phyloP scores from a whole-genome alignment of 192 early-diverging fungal genomes.

The Coemansia sp. region DNA sequence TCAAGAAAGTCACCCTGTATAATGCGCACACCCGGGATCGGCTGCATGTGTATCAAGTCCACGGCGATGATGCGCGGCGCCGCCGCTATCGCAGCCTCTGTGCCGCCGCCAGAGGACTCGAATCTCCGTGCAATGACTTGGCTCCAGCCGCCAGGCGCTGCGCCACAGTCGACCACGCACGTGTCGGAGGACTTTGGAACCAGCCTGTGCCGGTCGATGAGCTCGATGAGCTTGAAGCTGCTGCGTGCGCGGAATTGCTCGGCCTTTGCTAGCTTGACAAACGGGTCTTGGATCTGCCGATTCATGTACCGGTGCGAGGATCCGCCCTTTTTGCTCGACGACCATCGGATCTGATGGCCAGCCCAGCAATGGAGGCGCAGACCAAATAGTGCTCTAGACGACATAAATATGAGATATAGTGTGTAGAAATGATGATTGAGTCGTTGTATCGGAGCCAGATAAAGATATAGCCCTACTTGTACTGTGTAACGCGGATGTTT shows the following conservation, averaged over 20 bases:
- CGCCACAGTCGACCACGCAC: conserved; percentile 68
- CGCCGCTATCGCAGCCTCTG: too few relatives aligned
- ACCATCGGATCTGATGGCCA: not conserved
- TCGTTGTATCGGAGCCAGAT: too few relatives aligned
- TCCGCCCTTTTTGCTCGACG: conserved; percentile 40
- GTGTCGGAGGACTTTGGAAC: conserved; percentile 9
- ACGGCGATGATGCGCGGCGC: conserved; percentile 61
- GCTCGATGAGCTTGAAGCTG: conserved; percentile 71
- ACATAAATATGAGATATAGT: not conserved
- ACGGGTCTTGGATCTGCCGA: conserved; percentile 71
- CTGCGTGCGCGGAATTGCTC: conserved; percentile 73
- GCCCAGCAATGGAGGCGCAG: not conserved
- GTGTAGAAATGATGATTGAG: not conserved
- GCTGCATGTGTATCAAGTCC: conserved; percentile 71
- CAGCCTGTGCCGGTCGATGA: conserved; percentile 58
- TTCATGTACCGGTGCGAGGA: conserved; percentile 65
- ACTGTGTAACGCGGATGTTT: too few relatives aligned
- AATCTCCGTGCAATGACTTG: conserved; percentile 63
- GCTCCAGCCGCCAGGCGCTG: conserved; percentile 80
- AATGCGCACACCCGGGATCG: conserved; percentile 65
- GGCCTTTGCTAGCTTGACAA: conserved; percentile 58
- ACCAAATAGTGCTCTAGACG: not conserved
- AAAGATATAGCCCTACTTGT: too few relatives aligned
- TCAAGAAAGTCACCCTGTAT: conserved; percentile 73
- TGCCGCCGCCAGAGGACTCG: not conserved